These are phyloP conservation scores for Pseudonitzschia multiseries DNA, from an alignment of 108 stramenopile species.

Conservation along the genomic window DNA sequence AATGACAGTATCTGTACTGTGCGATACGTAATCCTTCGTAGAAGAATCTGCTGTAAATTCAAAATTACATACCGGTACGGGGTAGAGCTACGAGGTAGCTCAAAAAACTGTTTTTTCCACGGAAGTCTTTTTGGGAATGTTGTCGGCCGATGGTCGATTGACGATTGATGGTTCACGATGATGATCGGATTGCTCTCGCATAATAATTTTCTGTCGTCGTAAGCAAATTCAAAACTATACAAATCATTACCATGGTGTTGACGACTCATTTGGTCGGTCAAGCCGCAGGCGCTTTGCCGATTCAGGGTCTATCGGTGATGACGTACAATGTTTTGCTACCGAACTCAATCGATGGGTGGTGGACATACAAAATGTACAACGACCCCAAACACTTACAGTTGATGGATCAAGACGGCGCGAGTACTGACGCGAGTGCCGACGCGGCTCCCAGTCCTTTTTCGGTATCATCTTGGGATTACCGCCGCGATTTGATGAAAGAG, in stretches of 20 bases:
- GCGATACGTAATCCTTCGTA: no score
- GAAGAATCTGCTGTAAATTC: no score
- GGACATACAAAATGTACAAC: conserved; percentile 91
- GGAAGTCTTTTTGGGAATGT: no score
- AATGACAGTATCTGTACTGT: no score
- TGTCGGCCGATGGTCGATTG: no score
- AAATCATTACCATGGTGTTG: conserved; percentile 1
- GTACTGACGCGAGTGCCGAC: conserved; percentile 12
- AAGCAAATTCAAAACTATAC: no score
- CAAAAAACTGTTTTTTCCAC: no score
- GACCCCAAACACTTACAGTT: conserved; percentile 56
- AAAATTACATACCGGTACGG: no score
- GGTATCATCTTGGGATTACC: conserved; percentile 67
- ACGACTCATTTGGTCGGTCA: conserved; percentile 10
- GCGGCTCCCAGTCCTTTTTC: conserved; percentile 16
- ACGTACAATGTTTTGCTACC: conserved; percentile 88
- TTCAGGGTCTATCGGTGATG: conserved; percentile 45
- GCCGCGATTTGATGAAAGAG: conserved; percentile 42
- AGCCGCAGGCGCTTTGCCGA: not conserved
- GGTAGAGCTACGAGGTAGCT: no score
- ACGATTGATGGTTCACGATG: no score
- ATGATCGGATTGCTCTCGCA: no score
- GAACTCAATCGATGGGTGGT: conserved; percentile 91
- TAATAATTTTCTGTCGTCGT: no score
- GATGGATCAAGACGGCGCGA: conserved; percentile 20